A percentile compares a stretch with the other conserved stretches of the same genome.
These are phyloP conservation scores for Hemisphaericaspora subhashii DNA, from an alignment of 1,139 yeast species.

Conservation along the genomic window DNA sequence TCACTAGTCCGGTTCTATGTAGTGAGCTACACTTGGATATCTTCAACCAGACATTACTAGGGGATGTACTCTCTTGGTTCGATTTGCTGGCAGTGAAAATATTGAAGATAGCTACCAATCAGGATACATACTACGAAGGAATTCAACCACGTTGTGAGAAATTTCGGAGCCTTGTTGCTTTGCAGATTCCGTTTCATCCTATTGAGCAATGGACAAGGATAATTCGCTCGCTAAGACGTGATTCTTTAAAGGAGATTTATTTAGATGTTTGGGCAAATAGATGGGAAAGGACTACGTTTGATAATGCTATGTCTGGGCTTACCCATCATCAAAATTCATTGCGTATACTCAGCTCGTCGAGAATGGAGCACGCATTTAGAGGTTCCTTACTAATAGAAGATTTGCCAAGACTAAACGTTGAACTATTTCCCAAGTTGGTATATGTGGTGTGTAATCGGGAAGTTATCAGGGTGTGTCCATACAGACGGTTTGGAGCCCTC, in stretches of 20 bases:
- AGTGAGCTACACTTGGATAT: background rate
- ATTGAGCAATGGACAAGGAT: background rate
- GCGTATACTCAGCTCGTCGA: too few relatives aligned
- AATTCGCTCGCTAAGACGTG: background rate
- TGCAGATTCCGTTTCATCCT: background rate
- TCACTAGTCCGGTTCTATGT: background rate
- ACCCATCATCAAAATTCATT: background rate
- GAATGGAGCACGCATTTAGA: too few relatives aligned
- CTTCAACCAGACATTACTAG: background rate
- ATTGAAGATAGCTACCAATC: background rate
- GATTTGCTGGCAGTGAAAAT: too few relatives aligned
- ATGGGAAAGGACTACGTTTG: background rate
- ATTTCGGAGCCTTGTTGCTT: background rate
- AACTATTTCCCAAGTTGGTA: too few relatives aligned
- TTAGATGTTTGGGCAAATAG: too few relatives aligned
- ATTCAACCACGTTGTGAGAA: background rate
- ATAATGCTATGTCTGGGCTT: background rate
- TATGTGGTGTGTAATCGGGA: too few relatives aligned
- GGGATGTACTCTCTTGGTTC: background rate
- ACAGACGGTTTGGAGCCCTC: too few relatives aligned
- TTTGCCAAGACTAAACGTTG: too few relatives aligned
- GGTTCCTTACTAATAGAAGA: too few relatives aligned
- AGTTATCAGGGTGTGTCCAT: too few relatives aligned
- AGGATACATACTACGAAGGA: background rate
- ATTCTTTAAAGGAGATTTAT: background rate